Conservation (phyloP, 1,139 yeast species). For the Yamadazyma spencermartinsiae region DNA sequence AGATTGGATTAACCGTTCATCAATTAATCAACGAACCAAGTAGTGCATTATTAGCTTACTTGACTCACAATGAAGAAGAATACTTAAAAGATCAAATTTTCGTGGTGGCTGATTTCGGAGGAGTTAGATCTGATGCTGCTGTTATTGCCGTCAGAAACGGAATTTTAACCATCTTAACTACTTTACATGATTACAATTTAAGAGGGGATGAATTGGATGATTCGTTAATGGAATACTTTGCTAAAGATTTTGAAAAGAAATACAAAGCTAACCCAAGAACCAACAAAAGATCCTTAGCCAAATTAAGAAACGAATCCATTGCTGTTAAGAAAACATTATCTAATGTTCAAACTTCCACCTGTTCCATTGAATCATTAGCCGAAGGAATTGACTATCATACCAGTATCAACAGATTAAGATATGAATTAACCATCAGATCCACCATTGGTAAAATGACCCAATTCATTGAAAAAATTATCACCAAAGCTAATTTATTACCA, state of each 20-base stretch:
- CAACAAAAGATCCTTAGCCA: slow-evolving; percentile 84
- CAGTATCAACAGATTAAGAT: slow-evolving; percentile 90
- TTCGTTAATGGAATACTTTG: slow-evolving; percentile 78
- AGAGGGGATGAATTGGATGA: slow-evolving; percentile 90
- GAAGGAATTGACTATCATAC: slow-evolving; percentile 94
- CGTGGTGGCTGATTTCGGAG: slow-evolving; percentile 96
- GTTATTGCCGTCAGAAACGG: slow-evolving; percentile 94
- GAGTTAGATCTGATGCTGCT: slow-evolving; percentile 94
- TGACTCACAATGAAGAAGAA: slow-evolving; percentile 53
- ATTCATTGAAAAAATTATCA: slow-evolving; percentile 72
- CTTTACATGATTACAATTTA: slow-evolving; percentile 77
- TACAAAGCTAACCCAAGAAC: slow-evolving; percentile 77
- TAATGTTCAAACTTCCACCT: slow-evolving; percentile 84
- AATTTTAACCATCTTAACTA: slow-evolving; percentile 81
- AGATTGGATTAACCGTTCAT: slow-evolving; percentile 75
- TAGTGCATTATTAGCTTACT: slow-evolving; percentile 84
- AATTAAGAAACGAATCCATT: slow-evolving; percentile 81
- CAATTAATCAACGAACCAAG: slow-evolving; percentile 94
- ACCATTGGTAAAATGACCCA: slow-evolving; percentile 73
- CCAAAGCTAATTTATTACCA: slow-evolving; percentile 81
- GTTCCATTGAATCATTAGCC: slow-evolving; percentile 92
- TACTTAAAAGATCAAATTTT: slow-evolving; percentile 72
- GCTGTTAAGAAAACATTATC: slow-evolving; percentile 89
- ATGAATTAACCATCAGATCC: slow-evolving; percentile 81
- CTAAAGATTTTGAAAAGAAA: slow-evolving; percentile 93